Conservation (phyloP, 441 rosid genomes). For the Populus hybrid region DNA sequence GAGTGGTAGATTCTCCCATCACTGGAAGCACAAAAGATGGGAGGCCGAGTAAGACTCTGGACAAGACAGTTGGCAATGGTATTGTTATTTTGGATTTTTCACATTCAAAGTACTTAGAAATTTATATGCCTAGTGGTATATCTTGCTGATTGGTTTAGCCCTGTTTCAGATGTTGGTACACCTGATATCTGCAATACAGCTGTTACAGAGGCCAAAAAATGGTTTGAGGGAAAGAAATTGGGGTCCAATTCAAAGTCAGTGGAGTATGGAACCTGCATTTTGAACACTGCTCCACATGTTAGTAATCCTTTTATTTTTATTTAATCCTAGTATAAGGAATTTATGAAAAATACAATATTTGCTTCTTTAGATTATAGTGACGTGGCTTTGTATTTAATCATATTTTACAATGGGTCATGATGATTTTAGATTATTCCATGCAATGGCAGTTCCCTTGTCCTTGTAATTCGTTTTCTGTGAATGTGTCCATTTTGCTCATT, state of each 20-base stretch:
- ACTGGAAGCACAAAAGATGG: slow-evolving; percentile 29
- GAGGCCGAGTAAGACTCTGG: slow-evolving; percentile 14
- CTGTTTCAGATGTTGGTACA: slow-evolving; percentile 41
- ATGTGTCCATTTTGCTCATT: background rate
- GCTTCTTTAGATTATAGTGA: background rate
- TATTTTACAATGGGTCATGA: background rate
- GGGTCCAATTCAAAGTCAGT: slow-evolving; percentile 54
- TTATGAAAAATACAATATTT: slow-evolving; percentile 1
- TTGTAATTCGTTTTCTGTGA: background rate
- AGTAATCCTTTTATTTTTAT: slow-evolving; percentile 28
- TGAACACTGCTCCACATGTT: slow-evolving; percentile 43
- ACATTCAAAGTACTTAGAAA: slow-evolving; percentile 13
- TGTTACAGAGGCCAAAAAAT: slow-evolving; percentile 71
- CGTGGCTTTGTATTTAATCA: background rate
- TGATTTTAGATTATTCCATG: background rate
- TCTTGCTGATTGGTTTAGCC: slow-evolving; percentile 23
- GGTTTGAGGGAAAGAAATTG: slow-evolving; percentile 75
- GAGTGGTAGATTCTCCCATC: slow-evolving; percentile 52
- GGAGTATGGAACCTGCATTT: slow-evolving; percentile 38
- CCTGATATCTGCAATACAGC: slow-evolving; percentile 51
- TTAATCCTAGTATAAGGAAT: background rate
- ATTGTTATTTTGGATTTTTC: slow-evolving; percentile 32
- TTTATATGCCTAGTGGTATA: slow-evolving; percentile 10
- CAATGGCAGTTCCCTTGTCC: background rate
- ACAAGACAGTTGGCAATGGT: slow-evolving; percentile 39